phyloP scores from a whole-genome alignment of 176 grass and related monocot species.

The Pontederia crassipes region DNA sequence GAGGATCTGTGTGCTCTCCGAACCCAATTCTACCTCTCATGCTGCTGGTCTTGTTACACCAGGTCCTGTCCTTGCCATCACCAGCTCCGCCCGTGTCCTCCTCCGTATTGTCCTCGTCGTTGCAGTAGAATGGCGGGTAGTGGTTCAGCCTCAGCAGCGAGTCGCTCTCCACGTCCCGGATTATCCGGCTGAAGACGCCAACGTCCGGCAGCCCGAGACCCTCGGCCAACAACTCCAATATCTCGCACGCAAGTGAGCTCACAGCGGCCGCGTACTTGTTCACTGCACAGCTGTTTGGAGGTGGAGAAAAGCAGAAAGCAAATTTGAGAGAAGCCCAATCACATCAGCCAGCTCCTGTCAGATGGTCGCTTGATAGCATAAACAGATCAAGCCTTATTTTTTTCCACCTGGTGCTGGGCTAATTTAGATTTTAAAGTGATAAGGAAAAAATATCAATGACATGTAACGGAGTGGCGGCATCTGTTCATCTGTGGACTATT shows the following conservation, averaged over 20 bases:
- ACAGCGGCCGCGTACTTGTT: slow-evolving; percentile 73
- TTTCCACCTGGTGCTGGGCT: no score
- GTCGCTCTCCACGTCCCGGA: slow-evolving; percentile 65
- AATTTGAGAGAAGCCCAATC: background rate
- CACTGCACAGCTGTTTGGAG: slow-evolving; percentile 47
- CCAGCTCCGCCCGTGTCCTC: background rate
- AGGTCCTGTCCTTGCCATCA: background rate
- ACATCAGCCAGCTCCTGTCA: no score
- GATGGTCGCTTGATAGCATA: no score
- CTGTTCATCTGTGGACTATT: no score
- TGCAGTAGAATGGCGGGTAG: slow-evolving; percentile 43
- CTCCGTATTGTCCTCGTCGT: slow-evolving; percentile 16
- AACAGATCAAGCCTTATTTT: no score
- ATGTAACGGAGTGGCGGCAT: no score
- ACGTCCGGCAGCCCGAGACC: slow-evolving; percentile 61
- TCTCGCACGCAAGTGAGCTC: slow-evolving; percentile 76
- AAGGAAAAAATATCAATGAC: no score
- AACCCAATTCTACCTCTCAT: slow-evolving; percentile 46
- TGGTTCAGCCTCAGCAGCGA: slow-evolving; percentile 89
- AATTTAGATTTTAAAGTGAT: no score
- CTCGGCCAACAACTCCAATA: slow-evolving; percentile 75
- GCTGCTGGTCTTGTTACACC: background rate
- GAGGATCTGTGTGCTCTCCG: slow-evolving; percentile 85
- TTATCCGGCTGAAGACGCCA: slow-evolving; percentile 47
- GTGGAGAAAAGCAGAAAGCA: slow-evolving; percentile 5